These are phyloP conservation scores for Penicillium herquei DNA, from an alignment of 495 filamentous ascomycete species.

Conservation along the genomic window DNA sequence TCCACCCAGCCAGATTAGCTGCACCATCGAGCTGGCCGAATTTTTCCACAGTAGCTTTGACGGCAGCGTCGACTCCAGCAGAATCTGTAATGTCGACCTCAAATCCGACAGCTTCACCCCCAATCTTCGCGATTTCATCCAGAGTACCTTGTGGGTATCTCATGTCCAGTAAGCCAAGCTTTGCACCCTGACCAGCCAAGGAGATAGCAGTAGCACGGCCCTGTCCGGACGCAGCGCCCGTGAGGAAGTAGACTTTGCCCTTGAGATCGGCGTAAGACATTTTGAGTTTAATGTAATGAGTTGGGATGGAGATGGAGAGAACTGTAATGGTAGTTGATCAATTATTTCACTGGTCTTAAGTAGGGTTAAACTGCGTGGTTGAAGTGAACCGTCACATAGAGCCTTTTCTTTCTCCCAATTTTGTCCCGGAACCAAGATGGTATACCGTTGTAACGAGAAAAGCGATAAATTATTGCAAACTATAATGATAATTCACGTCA, in stretches of 20 bases:
- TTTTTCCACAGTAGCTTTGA: not conserved
- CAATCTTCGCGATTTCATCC: not conserved
- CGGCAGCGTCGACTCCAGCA: not conserved
- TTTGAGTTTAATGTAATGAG: not conserved
- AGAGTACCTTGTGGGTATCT: not conserved
- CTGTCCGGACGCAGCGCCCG: not conserved
- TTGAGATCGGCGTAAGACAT: not conserved
- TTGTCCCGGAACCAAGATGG: no score
- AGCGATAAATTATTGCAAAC: no score
- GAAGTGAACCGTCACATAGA: no score
- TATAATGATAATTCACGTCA: no score
- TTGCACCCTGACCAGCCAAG: not conserved
- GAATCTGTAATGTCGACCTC: not conserved
- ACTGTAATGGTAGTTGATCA: not conserved
- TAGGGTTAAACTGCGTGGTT: not conserved
- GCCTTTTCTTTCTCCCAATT: no score
- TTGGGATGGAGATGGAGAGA: not conserved
- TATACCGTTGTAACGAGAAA: no score
- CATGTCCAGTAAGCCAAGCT: not conserved
- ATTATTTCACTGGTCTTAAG: not conserved
- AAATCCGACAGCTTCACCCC: not conserved
- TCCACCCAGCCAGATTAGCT: not conserved
- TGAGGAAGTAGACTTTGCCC: not conserved
- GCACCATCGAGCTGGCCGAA: not conserved
- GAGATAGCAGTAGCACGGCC: not conserved